A percentile compares a stretch with the other conserved stretches of the same genome.
Evolutionary conservation across 73 alveolate genomes (phyloP).

Genomic region (Paramecium caudatum): DNA sequence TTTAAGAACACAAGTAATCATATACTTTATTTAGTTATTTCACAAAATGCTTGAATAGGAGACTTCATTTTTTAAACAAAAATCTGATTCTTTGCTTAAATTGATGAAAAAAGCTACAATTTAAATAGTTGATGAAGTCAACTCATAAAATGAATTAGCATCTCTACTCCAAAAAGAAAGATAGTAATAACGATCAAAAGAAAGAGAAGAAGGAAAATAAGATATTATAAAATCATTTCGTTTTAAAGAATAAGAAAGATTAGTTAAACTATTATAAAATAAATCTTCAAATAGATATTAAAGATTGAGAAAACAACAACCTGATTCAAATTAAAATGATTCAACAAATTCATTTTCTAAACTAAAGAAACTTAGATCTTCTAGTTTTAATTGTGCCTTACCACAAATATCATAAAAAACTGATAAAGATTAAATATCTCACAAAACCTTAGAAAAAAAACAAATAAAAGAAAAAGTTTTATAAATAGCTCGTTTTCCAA

Average conservation of each 20-base stretch:
- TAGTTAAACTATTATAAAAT: neutral
- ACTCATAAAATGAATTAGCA: neutral
- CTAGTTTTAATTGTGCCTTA: neutral
- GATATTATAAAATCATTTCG: neutral
- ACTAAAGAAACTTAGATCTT: neutral
- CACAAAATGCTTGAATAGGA: neutral
- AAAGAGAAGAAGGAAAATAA: conserved; percentile 7
- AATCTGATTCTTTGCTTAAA: neutral
- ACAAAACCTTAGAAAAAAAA: neutral
- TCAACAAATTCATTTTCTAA: neutral
- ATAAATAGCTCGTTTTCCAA: neutral
- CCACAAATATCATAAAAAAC: neutral
- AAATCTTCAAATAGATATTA: neutral
- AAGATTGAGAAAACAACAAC: neutral
- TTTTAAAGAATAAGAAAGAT: neutral
- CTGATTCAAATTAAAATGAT: neutral
- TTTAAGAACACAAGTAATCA: neutral
- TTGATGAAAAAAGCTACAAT: neutral
- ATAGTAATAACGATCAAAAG: conserved; percentile 2
- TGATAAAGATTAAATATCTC: neutral
- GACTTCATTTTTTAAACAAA: neutral
- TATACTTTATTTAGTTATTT: neutral
- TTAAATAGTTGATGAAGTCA: neutral
- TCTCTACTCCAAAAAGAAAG: neutral
- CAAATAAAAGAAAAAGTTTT: neutral